Evolutionary conservation across 768 basidiomycete species (phyloP).

Genomic region (Xerocomellus dryophilus): DNA sequence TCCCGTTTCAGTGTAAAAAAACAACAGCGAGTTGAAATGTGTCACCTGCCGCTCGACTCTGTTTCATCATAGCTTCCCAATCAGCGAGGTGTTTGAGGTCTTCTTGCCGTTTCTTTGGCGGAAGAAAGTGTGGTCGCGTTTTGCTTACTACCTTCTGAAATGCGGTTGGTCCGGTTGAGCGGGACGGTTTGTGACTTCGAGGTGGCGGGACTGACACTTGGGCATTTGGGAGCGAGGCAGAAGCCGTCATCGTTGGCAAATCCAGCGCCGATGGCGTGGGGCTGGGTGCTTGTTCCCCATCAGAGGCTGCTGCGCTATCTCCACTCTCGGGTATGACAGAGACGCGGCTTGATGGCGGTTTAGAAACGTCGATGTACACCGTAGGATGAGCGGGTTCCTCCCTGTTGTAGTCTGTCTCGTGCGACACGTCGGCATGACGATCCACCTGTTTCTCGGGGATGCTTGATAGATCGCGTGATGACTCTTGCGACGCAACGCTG

Average conservation of each 20-base stretch:
- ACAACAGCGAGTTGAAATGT: background rate
- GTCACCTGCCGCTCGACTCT: slow-evolving; percentile 68
- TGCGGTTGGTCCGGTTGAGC: slow-evolving; percentile 62
- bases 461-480: slow-evolving; percentile 20
- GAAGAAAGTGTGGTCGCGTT: slow-evolving; percentile 82
- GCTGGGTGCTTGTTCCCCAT: background rate
- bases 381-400: slow-evolving; percentile 34
- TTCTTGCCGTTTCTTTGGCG: slow-evolving; percentile 75
- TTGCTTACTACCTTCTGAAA: slow-evolving; percentile 80
- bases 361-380: slow-evolving; percentile 45
- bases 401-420: slow-evolving; percentile 1
- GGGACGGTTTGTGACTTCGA: slow-evolving; percentile 41
- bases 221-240: slow-evolving; percentile 29
- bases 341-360: slow-evolving; percentile 33
- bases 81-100: slow-evolving; percentile 81
- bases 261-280: slow-evolving; percentile 14
- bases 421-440: background rate
- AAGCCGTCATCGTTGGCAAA: slow-evolving; percentile 26
- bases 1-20: slow-evolving; percentile 2
- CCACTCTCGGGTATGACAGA: slow-evolving; percentile 7
- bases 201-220: slow-evolving; percentile 17
- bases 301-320: too few relatives aligned
- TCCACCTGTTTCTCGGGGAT: slow-evolving; percentile 5
- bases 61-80: slow-evolving; percentile 88
- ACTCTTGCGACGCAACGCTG: slow-evolving; percentile 12